Conservation (phyloP, 2,329 filamentous ascomycete genomes). For the Fusarium acutatum region DNA sequence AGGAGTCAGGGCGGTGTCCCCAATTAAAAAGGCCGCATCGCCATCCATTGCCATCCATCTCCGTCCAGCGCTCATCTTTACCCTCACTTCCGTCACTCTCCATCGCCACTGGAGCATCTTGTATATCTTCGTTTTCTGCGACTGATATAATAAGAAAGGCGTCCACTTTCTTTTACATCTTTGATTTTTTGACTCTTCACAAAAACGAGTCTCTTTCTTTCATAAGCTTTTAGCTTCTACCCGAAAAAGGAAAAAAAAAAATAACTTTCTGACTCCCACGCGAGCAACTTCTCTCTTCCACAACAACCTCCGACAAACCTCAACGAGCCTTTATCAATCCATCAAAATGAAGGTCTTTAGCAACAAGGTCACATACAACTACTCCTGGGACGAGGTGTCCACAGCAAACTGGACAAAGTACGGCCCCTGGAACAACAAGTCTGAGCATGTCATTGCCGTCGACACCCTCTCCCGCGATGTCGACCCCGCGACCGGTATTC, state of each 20-base stretch:
- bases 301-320: not conserved
- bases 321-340: conserved; percentile 35
- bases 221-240: not conserved
- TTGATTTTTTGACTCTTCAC: conserved; percentile 5
- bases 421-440: conserved; percentile 98
- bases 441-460: conserved; percentile 94
- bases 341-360: conserved; percentile 91
- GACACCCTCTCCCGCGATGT: conserved; percentile 83
- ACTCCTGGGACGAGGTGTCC: conserved; percentile 98
- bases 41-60: conserved; percentile 11
- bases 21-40: conserved; percentile 39
- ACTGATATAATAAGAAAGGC: conserved; percentile 27
- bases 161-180: not conserved
- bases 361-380: conserved; percentile 89
- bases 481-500: conserved; percentile 65
- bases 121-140: conserved; percentile 19
- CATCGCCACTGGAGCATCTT: conserved; percentile 31
- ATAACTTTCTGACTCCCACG: conserved; percentile 34
- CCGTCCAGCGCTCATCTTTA: conserved; percentile 22
- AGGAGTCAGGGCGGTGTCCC: conserved; percentile 18
- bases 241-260: conserved; percentile 3
- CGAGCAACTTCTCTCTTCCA: conserved; percentile 8
- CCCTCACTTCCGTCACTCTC: conserved; percentile 21
- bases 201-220: conserved; percentile 1
- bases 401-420: conserved; percentile 99